These are phyloP conservation scores for Mycosphaerella arachidis DNA, from an alignment of 2,329 filamentous ascomycete species.

Conservation along the genomic window DNA sequence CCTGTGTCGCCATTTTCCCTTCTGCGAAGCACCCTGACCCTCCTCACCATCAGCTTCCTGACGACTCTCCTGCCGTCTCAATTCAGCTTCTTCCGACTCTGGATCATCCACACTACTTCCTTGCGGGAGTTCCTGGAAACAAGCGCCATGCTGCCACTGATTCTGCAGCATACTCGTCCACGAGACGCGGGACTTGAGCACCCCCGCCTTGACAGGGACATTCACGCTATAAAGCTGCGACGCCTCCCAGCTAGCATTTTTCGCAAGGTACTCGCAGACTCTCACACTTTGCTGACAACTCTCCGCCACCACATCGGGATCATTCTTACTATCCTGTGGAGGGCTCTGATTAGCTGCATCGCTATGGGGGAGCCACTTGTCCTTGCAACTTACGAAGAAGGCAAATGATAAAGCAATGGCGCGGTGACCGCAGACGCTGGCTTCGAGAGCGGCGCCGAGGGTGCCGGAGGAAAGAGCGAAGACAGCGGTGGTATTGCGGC, in stretches of 20 bases:
- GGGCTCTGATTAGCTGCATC: background rate
- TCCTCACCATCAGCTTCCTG: conserved; percentile 31
- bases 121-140: conserved; percentile 75
- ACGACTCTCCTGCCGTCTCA: conserved; percentile 59
- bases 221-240: conserved; percentile 78
- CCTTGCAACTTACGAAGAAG: conserved; percentile 56
- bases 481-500: conserved; percentile 48
- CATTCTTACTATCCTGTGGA: conserved; percentile 63
- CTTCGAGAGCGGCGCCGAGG: conserved; percentile 48
- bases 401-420: conserved; percentile 85
- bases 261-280: conserved; percentile 72
- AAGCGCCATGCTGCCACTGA: conserved; percentile 77
- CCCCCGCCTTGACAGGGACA: conserved; percentile 74
- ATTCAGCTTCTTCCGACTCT: conserved; percentile 62
- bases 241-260: conserved; percentile 64
- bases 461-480: conserved; percentile 48
- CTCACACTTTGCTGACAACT: conserved; percentile 70
- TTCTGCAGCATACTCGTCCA: conserved; percentile 88
- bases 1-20: conserved; percentile 62
- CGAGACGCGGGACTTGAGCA: conserved; percentile 65
- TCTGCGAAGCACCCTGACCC: conserved; percentile 29
- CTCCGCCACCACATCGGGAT: conserved; percentile 72
- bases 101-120: conserved; percentile 55
- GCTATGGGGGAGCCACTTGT: background rate
- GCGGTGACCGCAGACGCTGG: conserved; percentile 43